Evolutionary conservation across 345 rosid species (phyloP).

Genomic region (Trapa incisa): DNA sequence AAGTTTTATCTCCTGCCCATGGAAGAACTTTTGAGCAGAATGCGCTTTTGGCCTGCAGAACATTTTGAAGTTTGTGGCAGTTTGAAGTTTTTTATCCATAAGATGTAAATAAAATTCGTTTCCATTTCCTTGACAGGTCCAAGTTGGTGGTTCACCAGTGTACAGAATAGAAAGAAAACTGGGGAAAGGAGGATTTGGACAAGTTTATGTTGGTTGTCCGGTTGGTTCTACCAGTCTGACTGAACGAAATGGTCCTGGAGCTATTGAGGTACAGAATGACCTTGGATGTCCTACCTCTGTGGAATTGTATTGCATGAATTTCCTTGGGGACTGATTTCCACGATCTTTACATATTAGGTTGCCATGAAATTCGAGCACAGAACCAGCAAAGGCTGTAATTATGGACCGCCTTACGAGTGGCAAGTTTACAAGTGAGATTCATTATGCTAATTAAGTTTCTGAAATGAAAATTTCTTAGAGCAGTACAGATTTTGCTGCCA

Average conservation of each 20-base stretch:
- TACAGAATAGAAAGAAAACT: conserved; percentile 69
- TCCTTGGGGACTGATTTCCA: background rate
- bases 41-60: background rate
- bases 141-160: conserved; percentile 74
- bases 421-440: conserved; percentile 85
- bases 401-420: conserved; percentile 96
- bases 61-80: background rate
- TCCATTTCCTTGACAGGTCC: conserved; percentile 38
- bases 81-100: background rate
- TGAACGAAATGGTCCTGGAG: conserved; percentile 65
- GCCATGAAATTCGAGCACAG: conserved; percentile 92
- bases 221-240: conserved; percentile 21
- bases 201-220: conserved; percentile 82
- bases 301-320: background rate
- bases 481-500: background rate
- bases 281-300: background rate
- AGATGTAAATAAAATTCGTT: background rate
- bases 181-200: conserved; percentile 99
- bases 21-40: background rate
- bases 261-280: conserved; percentile 42
- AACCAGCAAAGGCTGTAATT: conserved; percentile 91
- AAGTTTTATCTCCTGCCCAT: background rate
- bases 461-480: background rate
- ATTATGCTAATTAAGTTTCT: background rate
- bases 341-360: conserved; percentile 33